A percentile compares a stretch with the other conserved stretches of the same genome.
These are phyloP conservation scores for Collybia nuda DNA, from an alignment of 768 basidiomycete species.

Conservation along the genomic window DNA sequence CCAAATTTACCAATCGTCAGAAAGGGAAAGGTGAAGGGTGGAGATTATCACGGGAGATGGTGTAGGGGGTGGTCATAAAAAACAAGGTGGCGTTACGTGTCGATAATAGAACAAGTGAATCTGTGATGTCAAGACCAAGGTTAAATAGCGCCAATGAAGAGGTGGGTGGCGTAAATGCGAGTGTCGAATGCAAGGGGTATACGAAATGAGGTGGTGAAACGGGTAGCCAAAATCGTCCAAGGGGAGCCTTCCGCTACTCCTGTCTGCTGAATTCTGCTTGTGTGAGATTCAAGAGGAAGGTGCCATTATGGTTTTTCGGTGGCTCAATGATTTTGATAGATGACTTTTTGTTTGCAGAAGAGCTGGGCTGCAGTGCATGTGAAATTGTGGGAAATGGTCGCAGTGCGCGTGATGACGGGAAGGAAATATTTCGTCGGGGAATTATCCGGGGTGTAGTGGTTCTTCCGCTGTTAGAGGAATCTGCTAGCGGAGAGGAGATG, in stretches of 20 bases:
- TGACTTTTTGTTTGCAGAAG: slow-evolving; percentile 35
- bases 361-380: slow-evolving; percentile 32
- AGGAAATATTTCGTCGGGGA: slow-evolving; percentile 49
- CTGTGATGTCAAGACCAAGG: too few relatives aligned
- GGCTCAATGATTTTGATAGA: slow-evolving; percentile 79
- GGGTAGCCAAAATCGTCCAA: not conserved
- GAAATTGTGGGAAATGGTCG: slow-evolving; percentile 76
- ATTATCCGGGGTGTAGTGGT: slow-evolving; percentile 28
- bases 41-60: too few relatives aligned
- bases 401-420: slow-evolving; percentile 72
- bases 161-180: too few relatives aligned
- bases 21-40: too few relatives aligned
- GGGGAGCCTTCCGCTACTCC: slow-evolving; percentile 20
- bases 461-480: slow-evolving; percentile 27
- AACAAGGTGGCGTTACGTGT: too few relatives aligned
- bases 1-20: too few relatives aligned
- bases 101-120: too few relatives aligned
- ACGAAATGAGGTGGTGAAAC: too few relatives aligned
- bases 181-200: too few relatives aligned
- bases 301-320: slow-evolving; percentile 66
- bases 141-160: too few relatives aligned
- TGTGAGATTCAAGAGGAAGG: slow-evolving; percentile 77
- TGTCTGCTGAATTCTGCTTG: slow-evolving; percentile 81
- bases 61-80: too few relatives aligned
- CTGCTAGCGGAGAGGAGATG: slow-evolving; percentile 66